phyloP scores from a whole-genome alignment of 305 asterid species.

The Ilex paraguariensis region DNA sequence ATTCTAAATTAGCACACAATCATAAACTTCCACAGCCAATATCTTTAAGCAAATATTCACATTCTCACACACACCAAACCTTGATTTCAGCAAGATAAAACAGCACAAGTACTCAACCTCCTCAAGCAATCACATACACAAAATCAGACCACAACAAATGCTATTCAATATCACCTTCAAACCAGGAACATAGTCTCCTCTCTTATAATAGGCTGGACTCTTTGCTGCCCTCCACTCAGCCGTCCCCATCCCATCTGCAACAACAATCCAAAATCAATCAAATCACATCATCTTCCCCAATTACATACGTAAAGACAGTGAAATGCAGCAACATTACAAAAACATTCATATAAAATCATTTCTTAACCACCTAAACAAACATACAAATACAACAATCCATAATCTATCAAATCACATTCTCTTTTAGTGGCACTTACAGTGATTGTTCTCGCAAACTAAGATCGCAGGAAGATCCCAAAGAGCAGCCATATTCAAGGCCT shows the following conservation, averaged over 20 bases:
- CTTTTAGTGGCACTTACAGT: conserved; percentile 37
- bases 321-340: too few relatives aligned
- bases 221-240: conserved; percentile 99
- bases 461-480: conserved; percentile 91
- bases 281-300: background rate
- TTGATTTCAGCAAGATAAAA: too few relatives aligned
- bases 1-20: too few relatives aligned
- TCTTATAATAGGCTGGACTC: conserved; percentile 86
- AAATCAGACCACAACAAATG: background rate
- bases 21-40: too few relatives aligned
- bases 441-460: conserved; percentile 90
- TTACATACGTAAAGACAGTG: background rate
- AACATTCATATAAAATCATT: too few relatives aligned
- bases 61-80: too few relatives aligned
- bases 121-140: too few relatives aligned
- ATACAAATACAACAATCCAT: too few relatives aligned
- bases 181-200: conserved; percentile 97
- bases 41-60: too few relatives aligned
- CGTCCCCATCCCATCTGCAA: conserved; percentile 91
- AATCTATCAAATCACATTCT: too few relatives aligned
- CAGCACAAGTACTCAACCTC: too few relatives aligned
- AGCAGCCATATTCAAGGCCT: conserved; percentile 93
- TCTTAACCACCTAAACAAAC: background rate
- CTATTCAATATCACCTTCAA: conserved; percentile 47
- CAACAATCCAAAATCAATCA: conserved; percentile 18